These are phyloP conservation scores for Saturnispora diversa DNA, from an alignment of 805 yeast genomes.

Conservation along the genomic window DNA sequence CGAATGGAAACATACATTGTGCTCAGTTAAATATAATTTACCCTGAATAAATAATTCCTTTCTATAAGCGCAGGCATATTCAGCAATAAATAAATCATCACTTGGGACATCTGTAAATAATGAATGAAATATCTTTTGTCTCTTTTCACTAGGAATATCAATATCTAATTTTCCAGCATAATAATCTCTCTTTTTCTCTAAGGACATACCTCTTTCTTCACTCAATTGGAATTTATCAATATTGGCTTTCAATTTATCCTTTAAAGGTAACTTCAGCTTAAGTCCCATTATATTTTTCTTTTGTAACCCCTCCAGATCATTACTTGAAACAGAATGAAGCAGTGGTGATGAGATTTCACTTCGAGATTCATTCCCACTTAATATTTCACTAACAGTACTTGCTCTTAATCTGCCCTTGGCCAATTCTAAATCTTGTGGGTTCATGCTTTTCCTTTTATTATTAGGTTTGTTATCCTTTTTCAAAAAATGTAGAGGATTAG, in stretches of 20 bases:
- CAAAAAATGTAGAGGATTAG: too few relatives aligned
- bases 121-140: slow-evolving; percentile 54
- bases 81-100: slow-evolving; percentile 49
- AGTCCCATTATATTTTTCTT: not conserved
- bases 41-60: slow-evolving; percentile 67
- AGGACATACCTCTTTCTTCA: not conserved
- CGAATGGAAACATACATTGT: slow-evolving; percentile 53
- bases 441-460: not conserved
- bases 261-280: too few relatives aligned
- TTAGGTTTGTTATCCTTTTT: not conserved
- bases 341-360: not conserved
- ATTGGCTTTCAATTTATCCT: too few relatives aligned
- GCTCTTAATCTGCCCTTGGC: not conserved
- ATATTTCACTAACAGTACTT: too few relatives aligned
- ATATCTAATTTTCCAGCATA: slow-evolving; percentile 19
- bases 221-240: too few relatives aligned
- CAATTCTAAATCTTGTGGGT: slow-evolving; percentile 4
- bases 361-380: too few relatives aligned
- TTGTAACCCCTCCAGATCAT: not conserved
- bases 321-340: not conserved
- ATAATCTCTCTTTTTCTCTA: slow-evolving; percentile 10
- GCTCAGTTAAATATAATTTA: slow-evolving; percentile 48
- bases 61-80: slow-evolving; percentile 54
- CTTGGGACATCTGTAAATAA: slow-evolving; percentile 45
- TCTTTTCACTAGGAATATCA: slow-evolving; percentile 38